Percentiles rank a stretch among this genome's conserved stretches.
Conservation (phyloP, 2,329 filamentous ascomycete genomes). For the Microthyrium microscopicum region DNA sequence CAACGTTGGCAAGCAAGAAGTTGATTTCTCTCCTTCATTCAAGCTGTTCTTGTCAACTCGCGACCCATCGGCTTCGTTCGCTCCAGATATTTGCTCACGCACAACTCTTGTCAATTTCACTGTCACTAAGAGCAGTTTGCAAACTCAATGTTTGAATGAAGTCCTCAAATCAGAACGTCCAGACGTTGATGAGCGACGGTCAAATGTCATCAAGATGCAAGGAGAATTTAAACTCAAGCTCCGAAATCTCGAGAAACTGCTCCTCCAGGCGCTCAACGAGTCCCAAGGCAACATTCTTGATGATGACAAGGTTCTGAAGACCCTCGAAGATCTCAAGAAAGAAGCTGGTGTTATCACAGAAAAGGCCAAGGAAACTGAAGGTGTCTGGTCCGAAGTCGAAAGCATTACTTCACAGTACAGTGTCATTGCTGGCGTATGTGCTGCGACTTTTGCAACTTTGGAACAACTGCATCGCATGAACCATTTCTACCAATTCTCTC, state of each 20-base stretch:
- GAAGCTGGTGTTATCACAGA: constrained; percentile 89
- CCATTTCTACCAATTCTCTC: constrained; percentile 98
- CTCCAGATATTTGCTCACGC: constrained; percentile 92
- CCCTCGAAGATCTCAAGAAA: constrained; percentile 91
- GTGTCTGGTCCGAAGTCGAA: constrained; percentile 95
- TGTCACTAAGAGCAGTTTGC: constrained; percentile 94
- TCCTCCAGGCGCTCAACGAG: constrained; percentile 90
- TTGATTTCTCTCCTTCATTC: constrained; percentile 95
- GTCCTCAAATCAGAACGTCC: constrained; percentile 94
- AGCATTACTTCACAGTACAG: constrained; percentile 90
- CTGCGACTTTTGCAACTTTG: constrained; percentile 88
- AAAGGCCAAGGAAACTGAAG: constrained; percentile 94
- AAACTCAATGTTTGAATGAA: constrained; percentile 93
- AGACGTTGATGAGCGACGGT: constrained; percentile 88
- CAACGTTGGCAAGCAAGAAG: constrained; percentile 95
- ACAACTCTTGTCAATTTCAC: constrained; percentile 99
- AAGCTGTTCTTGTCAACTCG: constrained; percentile 87
- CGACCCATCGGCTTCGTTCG: constrained; percentile 88
- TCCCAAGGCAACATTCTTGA: constrained; percentile 95
- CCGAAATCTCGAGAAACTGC: constrained; percentile 80
- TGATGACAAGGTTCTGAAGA: constrained; percentile 96
- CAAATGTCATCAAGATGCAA: constrained; percentile 95
- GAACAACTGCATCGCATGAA: constrained; percentile 97
- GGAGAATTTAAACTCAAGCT: constrained; percentile 99
- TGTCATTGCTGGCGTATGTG: constrained; percentile 85